Conservation (phyloP, 306 rosid genomes). For the Dicorynia guianensis region DNA sequence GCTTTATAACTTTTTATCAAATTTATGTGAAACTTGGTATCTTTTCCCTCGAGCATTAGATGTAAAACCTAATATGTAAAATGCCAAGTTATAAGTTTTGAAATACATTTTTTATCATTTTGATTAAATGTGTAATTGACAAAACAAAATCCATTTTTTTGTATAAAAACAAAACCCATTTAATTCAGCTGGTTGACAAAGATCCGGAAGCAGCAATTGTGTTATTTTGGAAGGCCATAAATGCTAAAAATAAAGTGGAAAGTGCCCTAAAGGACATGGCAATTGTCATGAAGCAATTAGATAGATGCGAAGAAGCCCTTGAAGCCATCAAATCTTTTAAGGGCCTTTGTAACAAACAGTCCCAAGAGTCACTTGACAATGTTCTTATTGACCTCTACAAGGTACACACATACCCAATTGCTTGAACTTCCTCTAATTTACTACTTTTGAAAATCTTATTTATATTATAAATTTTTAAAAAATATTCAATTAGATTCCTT, state of each 20-base stretch:
- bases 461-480: too few relatives aligned
- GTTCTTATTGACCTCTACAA: conserved; percentile 89
- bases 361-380: conserved; percentile 92
- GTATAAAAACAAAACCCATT: conserved; percentile 17
- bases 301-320: conserved; percentile 86
- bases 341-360: conserved; percentile 68
- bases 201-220: conserved; percentile 83
- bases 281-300: conserved; percentile 90
- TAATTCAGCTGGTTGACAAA: conserved; percentile 70
- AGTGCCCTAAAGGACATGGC: conserved; percentile 97
- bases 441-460: background rate
- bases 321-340: conserved; percentile 86
- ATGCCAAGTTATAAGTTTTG: too few relatives aligned
- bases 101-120: too few relatives aligned
- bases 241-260: conserved; percentile 83
- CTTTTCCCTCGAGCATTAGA: too few relatives aligned
- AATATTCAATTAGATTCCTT: too few relatives aligned
- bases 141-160: too few relatives aligned
- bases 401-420: conserved; percentile 49
- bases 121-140: too few relatives aligned
- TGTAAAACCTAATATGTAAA: too few relatives aligned
- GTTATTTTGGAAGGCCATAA: conserved; percentile 87
- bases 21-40: too few relatives aligned
- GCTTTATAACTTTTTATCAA: too few relatives aligned
- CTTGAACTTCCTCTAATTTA: background rate